Conservation (phyloP, 306 rosid species). For the Gastrolobium villosum region DNA sequence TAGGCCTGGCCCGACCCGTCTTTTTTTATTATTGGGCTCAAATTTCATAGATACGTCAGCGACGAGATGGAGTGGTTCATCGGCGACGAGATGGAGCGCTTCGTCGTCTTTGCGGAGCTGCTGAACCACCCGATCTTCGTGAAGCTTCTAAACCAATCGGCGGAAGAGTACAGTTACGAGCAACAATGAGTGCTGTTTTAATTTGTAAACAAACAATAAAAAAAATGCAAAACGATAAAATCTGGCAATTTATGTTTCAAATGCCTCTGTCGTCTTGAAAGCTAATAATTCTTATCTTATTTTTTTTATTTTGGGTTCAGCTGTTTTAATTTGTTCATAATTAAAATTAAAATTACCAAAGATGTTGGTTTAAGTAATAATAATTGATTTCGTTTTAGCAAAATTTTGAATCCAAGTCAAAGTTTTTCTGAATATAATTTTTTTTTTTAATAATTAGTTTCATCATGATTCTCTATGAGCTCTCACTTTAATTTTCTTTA, state of each 20-base stretch:
- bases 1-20: no score
- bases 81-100: slow-evolving; percentile 43
- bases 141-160: slow-evolving; percentile 82
- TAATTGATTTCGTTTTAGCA: no score
- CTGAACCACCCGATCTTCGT: slow-evolving; percentile 88
- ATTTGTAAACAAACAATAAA: no score
- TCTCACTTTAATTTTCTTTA: no score
- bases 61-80: slow-evolving; percentile 96
- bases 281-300: not conserved
- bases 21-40: no score
- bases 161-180: slow-evolving; percentile 91
- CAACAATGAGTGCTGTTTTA: slow-evolving; percentile 81
- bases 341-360: not conserved
- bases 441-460: no score
- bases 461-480: no score
- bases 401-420: no score
- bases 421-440: no score
- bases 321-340: not conserved
- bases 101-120: slow-evolving; percentile 79
- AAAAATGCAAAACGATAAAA: not conserved
- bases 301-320: no score
- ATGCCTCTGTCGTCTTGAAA: not conserved
- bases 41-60: slow-evolving; percentile 63
- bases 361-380: no score
- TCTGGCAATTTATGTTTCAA: not conserved